Conservation (phyloP, 208 protist species). For the Crithidia mellificae region DNA sequence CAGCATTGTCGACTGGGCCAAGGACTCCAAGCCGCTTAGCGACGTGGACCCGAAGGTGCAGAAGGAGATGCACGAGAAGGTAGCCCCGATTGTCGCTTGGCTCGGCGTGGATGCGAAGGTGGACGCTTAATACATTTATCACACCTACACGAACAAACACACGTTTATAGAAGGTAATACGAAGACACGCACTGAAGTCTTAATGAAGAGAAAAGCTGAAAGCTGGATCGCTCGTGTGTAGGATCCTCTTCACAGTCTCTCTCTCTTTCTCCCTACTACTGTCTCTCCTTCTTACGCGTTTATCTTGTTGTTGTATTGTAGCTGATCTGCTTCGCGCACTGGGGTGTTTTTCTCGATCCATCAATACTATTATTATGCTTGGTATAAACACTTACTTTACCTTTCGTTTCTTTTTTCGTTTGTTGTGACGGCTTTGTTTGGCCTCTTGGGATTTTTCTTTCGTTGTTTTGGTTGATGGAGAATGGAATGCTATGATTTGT, state of each 20-base stretch:
- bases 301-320: too few species aligned
- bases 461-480: background rate
- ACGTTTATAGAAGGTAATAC: constrained; percentile 4
- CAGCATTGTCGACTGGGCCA: constrained; percentile 59
- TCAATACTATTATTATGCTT: background rate
- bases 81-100: constrained; percentile 59
- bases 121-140: constrained; percentile 17
- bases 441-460: background rate
- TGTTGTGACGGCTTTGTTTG: background rate
- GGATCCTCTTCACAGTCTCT: background rate
- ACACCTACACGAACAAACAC: too few species aligned
- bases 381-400: background rate
- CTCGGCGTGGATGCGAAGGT: constrained; percentile 45
- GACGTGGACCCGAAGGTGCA: constrained; percentile 30
- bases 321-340: background rate
- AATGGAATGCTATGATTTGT: too few species aligned
- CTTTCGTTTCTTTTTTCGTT: background rate
- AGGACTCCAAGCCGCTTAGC: constrained; percentile 26
- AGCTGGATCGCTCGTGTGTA: too few species aligned
- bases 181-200: background rate
- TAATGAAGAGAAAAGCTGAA: too few species aligned
- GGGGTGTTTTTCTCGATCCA: background rate
- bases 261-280: background rate
- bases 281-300: background rate
- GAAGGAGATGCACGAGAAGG: constrained; percentile 48